Percentiles rank a stretch among this genome's conserved stretches.
These are phyloP conservation scores for Dianthus caryophyllus DNA, from an alignment of 148 eudicot genomes.

Conservation along the genomic window DNA sequence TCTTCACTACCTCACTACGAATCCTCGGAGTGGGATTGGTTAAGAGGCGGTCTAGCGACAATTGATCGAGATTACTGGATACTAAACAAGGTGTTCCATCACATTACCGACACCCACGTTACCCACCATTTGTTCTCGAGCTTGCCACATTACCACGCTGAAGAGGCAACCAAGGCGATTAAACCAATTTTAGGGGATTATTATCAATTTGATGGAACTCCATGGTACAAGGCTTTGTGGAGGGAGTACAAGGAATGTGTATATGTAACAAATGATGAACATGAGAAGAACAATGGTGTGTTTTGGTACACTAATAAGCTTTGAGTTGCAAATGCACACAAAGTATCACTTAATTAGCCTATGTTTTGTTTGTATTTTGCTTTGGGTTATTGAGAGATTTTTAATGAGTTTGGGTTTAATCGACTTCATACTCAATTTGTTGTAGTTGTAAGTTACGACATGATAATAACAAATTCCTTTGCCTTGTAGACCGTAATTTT, in stretches of 20 bases:
- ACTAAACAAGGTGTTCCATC: slow-evolving; percentile 78
- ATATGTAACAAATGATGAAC: slow-evolving; percentile 63
- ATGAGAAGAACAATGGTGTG: slow-evolving; percentile 49
- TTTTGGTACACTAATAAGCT: slow-evolving; percentile 81
- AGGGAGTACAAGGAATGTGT: slow-evolving; percentile 81
- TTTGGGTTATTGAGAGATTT: not conserved
- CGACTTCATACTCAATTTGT: not conserved
- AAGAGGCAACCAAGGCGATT: slow-evolving; percentile 86
- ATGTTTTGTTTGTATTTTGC: not conserved
- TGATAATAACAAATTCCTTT: slow-evolving; percentile 7
- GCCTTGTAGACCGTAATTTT: no score
- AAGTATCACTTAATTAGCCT: no score
- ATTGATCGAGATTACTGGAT: slow-evolving; percentile 76
- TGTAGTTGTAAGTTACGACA: not conserved
- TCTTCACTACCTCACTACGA: slow-evolving; percentile 78
- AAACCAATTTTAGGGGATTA: slow-evolving; percentile 69
- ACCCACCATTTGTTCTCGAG: slow-evolving; percentile 83
- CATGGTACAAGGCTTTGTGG: slow-evolving; percentile 58
- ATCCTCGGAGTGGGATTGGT: slow-evolving; percentile 85
- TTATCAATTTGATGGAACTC: slow-evolving; percentile 64
- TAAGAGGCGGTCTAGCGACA: slow-evolving; percentile 76
- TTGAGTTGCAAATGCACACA: no score
- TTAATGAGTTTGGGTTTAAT: not conserved
- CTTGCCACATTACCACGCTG: slow-evolving; percentile 89
- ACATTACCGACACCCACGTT: slow-evolving; percentile 81